A percentile compares a stretch with the other conserved stretches of the same genome.
Conservation (phyloP, 176 grass and related monocot genomes). For the Raddia guianensis region DNA sequence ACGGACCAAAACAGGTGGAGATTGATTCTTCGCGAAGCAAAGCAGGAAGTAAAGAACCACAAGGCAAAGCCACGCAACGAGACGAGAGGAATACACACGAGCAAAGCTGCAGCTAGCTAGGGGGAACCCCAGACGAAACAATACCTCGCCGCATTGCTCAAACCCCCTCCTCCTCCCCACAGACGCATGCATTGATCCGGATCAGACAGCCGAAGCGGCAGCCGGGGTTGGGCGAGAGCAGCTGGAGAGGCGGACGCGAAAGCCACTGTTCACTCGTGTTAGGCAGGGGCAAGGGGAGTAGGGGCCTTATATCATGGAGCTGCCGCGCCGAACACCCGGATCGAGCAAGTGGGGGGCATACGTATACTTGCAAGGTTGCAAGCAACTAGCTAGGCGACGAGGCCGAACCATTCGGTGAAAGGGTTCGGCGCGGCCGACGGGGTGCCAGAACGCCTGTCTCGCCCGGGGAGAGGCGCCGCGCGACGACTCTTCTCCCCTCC, state of each 20-base stretch:
- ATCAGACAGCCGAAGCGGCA: not conserved
- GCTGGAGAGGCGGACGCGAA: too few species aligned
- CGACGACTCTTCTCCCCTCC: not conserved
- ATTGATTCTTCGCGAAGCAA: not conserved
- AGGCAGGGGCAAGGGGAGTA: not conserved
- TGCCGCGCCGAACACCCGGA: conserved; percentile 17
- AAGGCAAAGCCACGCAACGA: not conserved
- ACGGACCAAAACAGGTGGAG: not conserved
- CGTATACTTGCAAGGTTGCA: not conserved
- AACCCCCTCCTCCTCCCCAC: not conserved
- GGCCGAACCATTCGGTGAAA: not conserved
- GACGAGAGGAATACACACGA: not conserved
- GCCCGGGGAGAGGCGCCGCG: too few species aligned
- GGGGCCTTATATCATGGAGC: conserved; percentile 11
- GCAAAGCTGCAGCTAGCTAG: not conserved
- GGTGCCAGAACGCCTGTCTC: not conserved
- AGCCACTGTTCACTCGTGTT: not conserved
- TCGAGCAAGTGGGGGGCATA: not conserved
- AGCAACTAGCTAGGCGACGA: not conserved
- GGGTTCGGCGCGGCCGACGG: conserved; percentile 19
- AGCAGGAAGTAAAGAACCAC: not conserved
- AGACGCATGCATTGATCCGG: not conserved
- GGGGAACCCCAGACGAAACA: not conserved
- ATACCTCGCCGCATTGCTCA: not conserved
- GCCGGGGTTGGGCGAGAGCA: not conserved